Evolutionary conservation across 495 filamentous ascomycete genomes (phyloP), one percentile per base, ranked within the genome.

Genomic region (Talaromyces stipitatus): DNA sequence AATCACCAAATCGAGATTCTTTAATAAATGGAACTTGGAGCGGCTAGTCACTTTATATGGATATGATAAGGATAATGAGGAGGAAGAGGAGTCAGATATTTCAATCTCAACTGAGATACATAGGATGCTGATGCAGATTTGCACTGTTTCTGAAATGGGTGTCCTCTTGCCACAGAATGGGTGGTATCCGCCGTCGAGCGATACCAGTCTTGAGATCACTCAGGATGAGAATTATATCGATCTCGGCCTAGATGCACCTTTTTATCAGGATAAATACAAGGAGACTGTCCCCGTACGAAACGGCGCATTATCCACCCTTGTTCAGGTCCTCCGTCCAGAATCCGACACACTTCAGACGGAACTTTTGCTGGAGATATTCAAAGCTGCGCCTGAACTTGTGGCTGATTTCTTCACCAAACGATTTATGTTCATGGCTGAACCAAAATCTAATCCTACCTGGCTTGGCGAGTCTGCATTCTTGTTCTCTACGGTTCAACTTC

Each of bases 381-480:
- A 81, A 63, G 79, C 81, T 14, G 86, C 86, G 2, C 92, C 94
- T 5, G 92, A 96, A 67, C 72, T 97, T 18, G 81, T 96, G 4
- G 85, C 90, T 10, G 81, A 88, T 61, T 97, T 91, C 67, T 97
- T 96, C 61, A 76, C 82, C 50, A 84, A 81, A 64, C 90, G 87
- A 66, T 85, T 84, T 41, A 80, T 83, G 62, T 95, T 97, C 68
- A 79, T 84, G 3, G 89, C 95, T 50, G 95, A 97, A 24, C 92
- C 94, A 0, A 97, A 96, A 63, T 76, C 91, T 9, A 90, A 90
- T 1, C 79, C 89, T 0, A 92, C 92, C 3, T 99, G 94, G 94
- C 86, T 97, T 61, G 91, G 92, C 18, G 96, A 92, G 65, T 91
- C 89, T 2, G 80, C 90, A 0, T 89, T 97, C 54, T 70, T 99